Percentiles rank a stretch among this genome's conserved stretches.
These are phyloP conservation scores for Harrya chromipes DNA, from an alignment of 768 basidiomycete species.

Conservation along the genomic window DNA sequence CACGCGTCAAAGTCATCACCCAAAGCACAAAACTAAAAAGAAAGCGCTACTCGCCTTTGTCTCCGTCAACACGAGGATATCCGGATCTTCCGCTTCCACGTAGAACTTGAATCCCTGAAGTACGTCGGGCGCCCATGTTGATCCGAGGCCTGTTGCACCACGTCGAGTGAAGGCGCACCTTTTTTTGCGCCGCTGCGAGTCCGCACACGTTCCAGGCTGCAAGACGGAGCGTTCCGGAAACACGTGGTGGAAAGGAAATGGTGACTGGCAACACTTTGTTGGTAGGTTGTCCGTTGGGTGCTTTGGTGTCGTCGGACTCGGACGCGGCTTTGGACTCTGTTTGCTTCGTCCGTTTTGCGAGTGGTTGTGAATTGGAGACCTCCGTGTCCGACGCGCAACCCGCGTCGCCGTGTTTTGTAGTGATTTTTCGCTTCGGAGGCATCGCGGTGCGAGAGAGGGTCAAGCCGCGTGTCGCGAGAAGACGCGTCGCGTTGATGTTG, in stretches of 20 bases:
- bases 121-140: neutral
- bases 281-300: slow-evolving; percentile 57
- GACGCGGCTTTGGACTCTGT: slow-evolving; percentile 9
- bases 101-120: slow-evolving; percentile 78
- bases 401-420: slow-evolving; percentile 35
- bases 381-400: slow-evolving; percentile 31
- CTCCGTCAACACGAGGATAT: slow-evolving; percentile 80
- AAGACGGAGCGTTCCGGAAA: slow-evolving; percentile 48
- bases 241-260: slow-evolving; percentile 54
- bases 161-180: slow-evolving; percentile 42
- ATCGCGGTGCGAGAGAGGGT: slow-evolving; percentile 12
- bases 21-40: neutral
- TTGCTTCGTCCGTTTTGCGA: slow-evolving; percentile 28
- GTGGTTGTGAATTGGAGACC: slow-evolving; percentile 17
- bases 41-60: slow-evolving; percentile 55
- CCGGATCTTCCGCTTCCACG: slow-evolving; percentile 82
- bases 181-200: slow-evolving; percentile 70
- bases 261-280: slow-evolving; percentile 69
- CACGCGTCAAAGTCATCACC: neutral
- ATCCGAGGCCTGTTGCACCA: neutral
- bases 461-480: neutral
- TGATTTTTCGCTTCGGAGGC: slow-evolving; percentile 30
- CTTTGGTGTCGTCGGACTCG: slow-evolving; percentile 11
- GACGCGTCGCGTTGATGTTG: neutral
- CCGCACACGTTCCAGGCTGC: slow-evolving; percentile 82